Evolutionary conservation across 164 flowering plant species (phyloP), one percentile per base, ranked within the genome.

Genomic region (Vitis riparia): DNA sequence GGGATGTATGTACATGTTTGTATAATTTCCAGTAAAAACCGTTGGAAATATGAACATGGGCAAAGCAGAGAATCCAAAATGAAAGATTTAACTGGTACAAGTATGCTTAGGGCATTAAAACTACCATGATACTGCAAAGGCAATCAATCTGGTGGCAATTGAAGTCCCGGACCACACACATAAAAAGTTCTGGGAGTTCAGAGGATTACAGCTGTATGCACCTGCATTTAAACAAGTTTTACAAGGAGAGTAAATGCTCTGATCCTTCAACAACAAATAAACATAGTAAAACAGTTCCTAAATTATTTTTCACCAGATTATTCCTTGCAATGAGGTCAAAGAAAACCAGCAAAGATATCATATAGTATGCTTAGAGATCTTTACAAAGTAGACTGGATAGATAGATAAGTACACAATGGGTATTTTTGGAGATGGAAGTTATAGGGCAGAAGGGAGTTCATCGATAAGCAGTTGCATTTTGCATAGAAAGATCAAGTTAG

Each of bases 81-180:
- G 7, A 37, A 37, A 37, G 44, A 23, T 23, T 15, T 23, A 15
- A 61, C 10, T 30, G 17, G 53, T 11, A n/a, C 19, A 48, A 15
- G 23, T 37, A 37, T 11, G 66, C 65, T 67, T 15, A 29, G 29
- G 56, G 15, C 67, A 64, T 27, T n/a, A 55, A 57, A 57, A 23
- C 23, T 58, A 71, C 73, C 73, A 71, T 71, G 62, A 30, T 9
- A 50, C 47, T 0, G 8, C 8, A 14, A 27, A 48, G n/a, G 61
- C n/a, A 68, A 58, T 17, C n/a, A 68, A 58, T 17, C 8, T 23
- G 19, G 19, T 44, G 16, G 14, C 9, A 51, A 3, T 30, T 52
- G 52, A 57, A 55, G 62, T 10, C 56, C 48, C 44, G 12, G 3
- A 48, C 16, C 55, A 13, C 23, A 29, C 57, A 62, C 63, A 55